Percentiles rank a stretch among this genome's conserved stretches.
Evolutionary conservation across 1,284 basidiomycete genomes (phyloP).

Genomic region (Papiliotrema laurentii): DNA sequence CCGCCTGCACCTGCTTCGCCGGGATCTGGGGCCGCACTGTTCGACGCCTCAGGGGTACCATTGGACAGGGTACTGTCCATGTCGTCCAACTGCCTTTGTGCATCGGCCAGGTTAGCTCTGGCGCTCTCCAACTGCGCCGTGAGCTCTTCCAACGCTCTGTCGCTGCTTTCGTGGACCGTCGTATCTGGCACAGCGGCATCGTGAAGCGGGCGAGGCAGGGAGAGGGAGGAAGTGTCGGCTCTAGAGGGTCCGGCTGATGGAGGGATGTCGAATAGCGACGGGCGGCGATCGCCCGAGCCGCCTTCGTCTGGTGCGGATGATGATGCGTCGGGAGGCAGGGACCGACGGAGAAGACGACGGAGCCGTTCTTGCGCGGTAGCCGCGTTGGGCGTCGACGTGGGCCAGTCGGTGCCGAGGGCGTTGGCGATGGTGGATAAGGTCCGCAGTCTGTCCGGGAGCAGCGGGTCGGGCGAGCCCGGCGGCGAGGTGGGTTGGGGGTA

Average conservation of each 20-base stretch:
- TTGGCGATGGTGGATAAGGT: conserved; percentile 29
- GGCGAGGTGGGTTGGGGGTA: neutral
- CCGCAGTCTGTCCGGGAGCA: conserved; percentile 21
- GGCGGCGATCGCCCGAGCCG: too few species aligned
- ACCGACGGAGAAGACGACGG: conserved; percentile 15
- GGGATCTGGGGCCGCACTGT: neutral
- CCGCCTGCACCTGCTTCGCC: neutral
- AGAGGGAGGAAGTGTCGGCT: too few species aligned
- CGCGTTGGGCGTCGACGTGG: conserved; percentile 4
- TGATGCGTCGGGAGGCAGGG: conserved; percentile 3
- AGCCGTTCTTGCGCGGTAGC: conserved; percentile 13
- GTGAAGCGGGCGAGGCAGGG: neutral
- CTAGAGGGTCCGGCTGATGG: too few species aligned
- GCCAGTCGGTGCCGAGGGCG: conserved; percentile 26
- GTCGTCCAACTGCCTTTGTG: neutral
- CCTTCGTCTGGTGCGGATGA: too few species aligned
- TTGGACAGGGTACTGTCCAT: too few species aligned
- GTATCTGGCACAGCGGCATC: neutral
- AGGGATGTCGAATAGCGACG: too few species aligned
- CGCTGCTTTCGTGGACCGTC: neutral
- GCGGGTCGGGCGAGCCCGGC: neutral
- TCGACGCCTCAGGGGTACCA: neutral
- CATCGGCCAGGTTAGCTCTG: conserved; percentile 9
- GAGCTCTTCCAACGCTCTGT: neutral
- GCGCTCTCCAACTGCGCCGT: conserved; percentile 6